These are phyloP conservation scores for Aspergillus ostianus DNA, from an alignment of 495 filamentous ascomycete species.

Conservation along the genomic window DNA sequence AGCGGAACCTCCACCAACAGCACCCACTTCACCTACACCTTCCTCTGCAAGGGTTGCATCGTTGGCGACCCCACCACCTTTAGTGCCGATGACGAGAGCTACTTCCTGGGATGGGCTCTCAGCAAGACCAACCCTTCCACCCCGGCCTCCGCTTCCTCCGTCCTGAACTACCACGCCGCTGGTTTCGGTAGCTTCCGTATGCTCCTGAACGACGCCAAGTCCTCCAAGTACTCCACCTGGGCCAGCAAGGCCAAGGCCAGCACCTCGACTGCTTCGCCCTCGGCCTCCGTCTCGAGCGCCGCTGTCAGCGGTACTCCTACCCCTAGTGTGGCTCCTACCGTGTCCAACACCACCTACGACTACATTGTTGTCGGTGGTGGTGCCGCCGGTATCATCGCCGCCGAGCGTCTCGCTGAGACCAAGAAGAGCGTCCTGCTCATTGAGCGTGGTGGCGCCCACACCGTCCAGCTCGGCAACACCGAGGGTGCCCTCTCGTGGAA, in stretches of 20 bases:
- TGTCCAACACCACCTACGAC: constrained; percentile 20
- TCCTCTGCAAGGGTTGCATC: constrained; percentile 35
- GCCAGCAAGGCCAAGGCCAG: constrained; percentile 18
- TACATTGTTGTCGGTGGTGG: constrained; percentile 26
- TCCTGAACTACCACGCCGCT: constrained; percentile 29
- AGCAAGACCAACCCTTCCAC: constrained; percentile 20
- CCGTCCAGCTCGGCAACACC: constrained; percentile 11
- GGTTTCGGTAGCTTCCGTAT: constrained; percentile 36
- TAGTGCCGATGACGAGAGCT: constrained; percentile 11
- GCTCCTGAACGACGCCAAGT: constrained; percentile 25
- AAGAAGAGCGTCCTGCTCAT: constrained; percentile 37
- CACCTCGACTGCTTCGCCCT: constrained; percentile 5
- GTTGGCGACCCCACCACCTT: constrained; percentile 22
- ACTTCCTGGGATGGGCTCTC: constrained; percentile 30
- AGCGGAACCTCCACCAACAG: constrained; percentile 34
- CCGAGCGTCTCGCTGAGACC: constrained; percentile 62
- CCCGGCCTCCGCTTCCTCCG: constrained; percentile 14
- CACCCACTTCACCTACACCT: constrained; percentile 38
- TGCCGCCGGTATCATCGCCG: constrained; percentile 37
- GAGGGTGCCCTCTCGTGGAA: constrained; percentile 23
- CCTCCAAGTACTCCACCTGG: constrained; percentile 29
- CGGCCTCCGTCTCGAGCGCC: constrained; percentile 10
- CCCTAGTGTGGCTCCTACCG: constrained; percentile 11
- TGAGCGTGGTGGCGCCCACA: constrained; percentile 28
- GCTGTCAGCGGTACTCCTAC: constrained; percentile 10